These are phyloP conservation scores for Blastocladiella emersonii DNA, from an alignment of 371 early-diverging fungal genomes.

Conservation along the genomic window DNA sequence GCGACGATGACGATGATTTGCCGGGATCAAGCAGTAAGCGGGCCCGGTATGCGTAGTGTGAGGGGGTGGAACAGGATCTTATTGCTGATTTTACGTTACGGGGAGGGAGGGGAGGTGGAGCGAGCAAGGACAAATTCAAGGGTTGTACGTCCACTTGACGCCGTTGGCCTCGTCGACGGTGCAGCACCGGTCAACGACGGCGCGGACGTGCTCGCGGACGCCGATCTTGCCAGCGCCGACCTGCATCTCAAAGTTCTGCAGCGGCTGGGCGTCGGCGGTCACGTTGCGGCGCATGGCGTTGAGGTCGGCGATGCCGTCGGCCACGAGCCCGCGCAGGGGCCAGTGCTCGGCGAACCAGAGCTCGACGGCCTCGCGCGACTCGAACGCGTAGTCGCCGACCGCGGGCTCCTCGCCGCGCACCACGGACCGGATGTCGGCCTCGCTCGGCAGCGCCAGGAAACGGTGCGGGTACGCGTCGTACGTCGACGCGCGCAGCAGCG, in stretches of 20 bases:
- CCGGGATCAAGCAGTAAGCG: no score
- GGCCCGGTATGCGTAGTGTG: no score
- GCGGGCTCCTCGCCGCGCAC: background rate
- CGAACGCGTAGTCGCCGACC: background rate
- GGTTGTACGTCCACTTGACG: background rate
- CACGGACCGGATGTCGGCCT: conserved; percentile 44
- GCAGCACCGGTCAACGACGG: background rate
- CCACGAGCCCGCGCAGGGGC: background rate
- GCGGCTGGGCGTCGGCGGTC: background rate
- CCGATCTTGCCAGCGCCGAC: conserved; percentile 1
- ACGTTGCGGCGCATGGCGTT: background rate
- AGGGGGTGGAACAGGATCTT: no score
- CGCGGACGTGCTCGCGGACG: background rate
- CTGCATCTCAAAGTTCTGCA: background rate
- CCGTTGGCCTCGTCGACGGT: background rate
- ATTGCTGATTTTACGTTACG: no score
- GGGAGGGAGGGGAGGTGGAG: no score
- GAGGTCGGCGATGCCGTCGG: background rate
- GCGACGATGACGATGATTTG: no score
- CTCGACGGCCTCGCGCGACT: background rate
- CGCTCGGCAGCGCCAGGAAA: conserved; percentile 59
- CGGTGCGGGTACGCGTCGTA: conserved; percentile 28
- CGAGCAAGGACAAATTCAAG: no score
- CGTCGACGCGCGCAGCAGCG: conserved; percentile 13
- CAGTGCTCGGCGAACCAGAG: background rate